phyloP scores from a whole-genome alignment of 495 filamentous ascomycete species.

The Aspergillus sclerotioniger region DNA sequence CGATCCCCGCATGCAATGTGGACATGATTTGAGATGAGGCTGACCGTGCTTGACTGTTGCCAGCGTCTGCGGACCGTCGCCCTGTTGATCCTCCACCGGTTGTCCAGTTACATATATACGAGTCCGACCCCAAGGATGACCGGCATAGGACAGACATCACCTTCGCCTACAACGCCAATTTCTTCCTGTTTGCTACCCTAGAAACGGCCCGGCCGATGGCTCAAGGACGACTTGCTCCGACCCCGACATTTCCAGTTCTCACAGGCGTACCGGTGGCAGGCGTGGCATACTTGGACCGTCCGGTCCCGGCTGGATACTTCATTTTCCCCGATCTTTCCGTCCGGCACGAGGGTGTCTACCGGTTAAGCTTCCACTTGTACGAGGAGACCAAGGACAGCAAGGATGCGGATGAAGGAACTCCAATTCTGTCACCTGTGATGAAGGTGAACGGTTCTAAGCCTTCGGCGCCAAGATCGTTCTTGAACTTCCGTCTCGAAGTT shows the following conservation, averaged over 20 bases:
- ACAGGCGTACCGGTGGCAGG: constrained; percentile 96
- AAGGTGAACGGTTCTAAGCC: constrained; percentile 28
- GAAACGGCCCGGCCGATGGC: constrained; percentile 85
- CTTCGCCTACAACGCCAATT: constrained; percentile 91
- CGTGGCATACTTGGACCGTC: constrained; percentile 94
- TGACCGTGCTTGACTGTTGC: constrained; percentile 9
- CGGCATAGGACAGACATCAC: constrained; percentile 70
- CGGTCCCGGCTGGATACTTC: constrained; percentile 89
- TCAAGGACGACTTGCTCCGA: constrained; percentile 67
- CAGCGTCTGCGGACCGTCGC: constrained; percentile 91
- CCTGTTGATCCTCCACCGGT: constrained; percentile 97
- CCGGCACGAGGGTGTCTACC: constrained; percentile 89
- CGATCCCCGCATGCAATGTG: neutral
- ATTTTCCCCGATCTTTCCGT: constrained; percentile 97
- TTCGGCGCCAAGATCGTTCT: constrained; percentile 38
- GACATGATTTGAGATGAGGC: neutral
- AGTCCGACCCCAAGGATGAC: constrained; percentile 62
- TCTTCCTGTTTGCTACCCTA: constrained; percentile 93
- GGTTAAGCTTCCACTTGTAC: constrained; percentile 86
- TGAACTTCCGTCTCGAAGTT: constrained; percentile 80
- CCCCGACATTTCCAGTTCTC: constrained; percentile 75
- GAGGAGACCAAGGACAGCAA: constrained; percentile 84
- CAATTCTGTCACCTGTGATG: constrained; percentile 25
- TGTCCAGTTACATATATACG: constrained; percentile 85
- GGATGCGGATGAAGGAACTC: constrained; percentile 56